A percentile compares a stretch with the other conserved stretches of the same genome.
These are phyloP conservation scores for Pseudogymnoascus verrucosus DNA, from an alignment of 2,329 filamentous ascomycete genomes.

Conservation along the genomic window DNA sequence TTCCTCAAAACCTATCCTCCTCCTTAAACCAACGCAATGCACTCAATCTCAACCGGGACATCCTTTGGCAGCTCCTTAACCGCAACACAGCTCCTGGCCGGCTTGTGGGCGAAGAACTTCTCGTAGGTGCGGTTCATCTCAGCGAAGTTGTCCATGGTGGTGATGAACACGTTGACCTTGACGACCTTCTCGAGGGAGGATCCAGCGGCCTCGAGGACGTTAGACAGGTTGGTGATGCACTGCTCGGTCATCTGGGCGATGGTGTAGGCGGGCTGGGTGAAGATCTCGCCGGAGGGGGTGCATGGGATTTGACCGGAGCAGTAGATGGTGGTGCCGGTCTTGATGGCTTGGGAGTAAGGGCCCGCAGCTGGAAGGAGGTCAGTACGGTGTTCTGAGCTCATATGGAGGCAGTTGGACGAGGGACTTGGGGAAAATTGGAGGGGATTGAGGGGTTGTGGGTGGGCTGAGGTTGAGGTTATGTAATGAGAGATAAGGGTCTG, in stretches of 20 bases:
- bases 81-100: conserved; percentile 82
- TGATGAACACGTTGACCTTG: conserved; percentile 88
- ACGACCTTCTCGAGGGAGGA: conserved; percentile 74
- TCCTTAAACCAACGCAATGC: conserved; percentile 66
- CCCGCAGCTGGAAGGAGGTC: conserved; percentile 28
- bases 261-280: conserved; percentile 42
- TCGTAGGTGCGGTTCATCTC: conserved; percentile 80
- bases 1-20: too few relatives aligned
- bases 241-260: conserved; percentile 58
- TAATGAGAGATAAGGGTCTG: neutral
- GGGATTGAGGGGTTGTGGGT: conserved; percentile 11
- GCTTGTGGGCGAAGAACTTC: conserved; percentile 78
- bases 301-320: conserved; percentile 47
- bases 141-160: conserved; percentile 81
- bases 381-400: conserved; percentile 4
- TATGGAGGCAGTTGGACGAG: neutral
- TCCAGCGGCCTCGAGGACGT: conserved; percentile 76
- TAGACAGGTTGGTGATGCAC: conserved; percentile 73
- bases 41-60: conserved; percentile 87
- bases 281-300: conserved; percentile 23
- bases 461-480: neutral
- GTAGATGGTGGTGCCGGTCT: conserved; percentile 54
- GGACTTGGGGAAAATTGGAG: neutral
- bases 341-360: conserved; percentile 47
- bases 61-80: conserved; percentile 85